Conservation (phyloP, 1,284 basidiomycete genomes). For the Calocybe gambosa region DNA sequence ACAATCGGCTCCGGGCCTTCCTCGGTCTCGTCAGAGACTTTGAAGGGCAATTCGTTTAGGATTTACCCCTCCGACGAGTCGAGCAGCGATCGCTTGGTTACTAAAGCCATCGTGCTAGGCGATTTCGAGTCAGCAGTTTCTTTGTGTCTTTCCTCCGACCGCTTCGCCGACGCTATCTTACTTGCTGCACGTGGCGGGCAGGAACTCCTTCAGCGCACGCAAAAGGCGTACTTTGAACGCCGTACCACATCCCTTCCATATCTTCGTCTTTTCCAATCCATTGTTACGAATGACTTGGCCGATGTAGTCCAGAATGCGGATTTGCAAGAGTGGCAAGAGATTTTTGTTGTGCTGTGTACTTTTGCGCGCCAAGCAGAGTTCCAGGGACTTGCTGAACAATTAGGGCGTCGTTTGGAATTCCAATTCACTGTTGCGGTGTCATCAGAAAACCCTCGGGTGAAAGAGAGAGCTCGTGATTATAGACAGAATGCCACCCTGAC, state of each 20-base stretch:
- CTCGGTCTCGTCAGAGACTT: slow-evolving; percentile 71
- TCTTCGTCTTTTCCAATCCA: slow-evolving; percentile 91
- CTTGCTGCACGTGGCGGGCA: slow-evolving; percentile 89
- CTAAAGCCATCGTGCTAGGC: slow-evolving; percentile 89
- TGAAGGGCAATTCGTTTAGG: slow-evolving; percentile 79
- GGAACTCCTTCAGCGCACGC: slow-evolving; percentile 85
- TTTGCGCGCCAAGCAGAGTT: slow-evolving; percentile 89
- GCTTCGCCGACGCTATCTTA: slow-evolving; percentile 92
- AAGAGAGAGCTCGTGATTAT: slow-evolving; percentile 34
- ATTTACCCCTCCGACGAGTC: slow-evolving; percentile 90
- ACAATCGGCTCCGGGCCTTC: slow-evolving; percentile 85
- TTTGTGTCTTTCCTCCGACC: slow-evolving; percentile 83
- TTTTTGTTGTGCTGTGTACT: slow-evolving; percentile 95
- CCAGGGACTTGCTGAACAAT: slow-evolving; percentile 80
- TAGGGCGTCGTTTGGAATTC: slow-evolving; percentile 88
- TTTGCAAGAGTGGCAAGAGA: slow-evolving; percentile 92
- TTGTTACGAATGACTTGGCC: slow-evolving; percentile 87
- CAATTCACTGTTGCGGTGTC: slow-evolving; percentile 59
- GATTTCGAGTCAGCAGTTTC: slow-evolving; percentile 93
- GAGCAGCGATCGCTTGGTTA: slow-evolving; percentile 85
- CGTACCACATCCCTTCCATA: slow-evolving; percentile 78
- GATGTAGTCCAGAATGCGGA: slow-evolving; percentile 97
- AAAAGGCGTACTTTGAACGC: slow-evolving; percentile 91
- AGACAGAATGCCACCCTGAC: slow-evolving; percentile 91
- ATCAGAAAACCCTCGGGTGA: slow-evolving; percentile 39